Evolutionary conservation across 306 rosid species (phyloP).

Genomic region (Cicer cuneatum): DNA sequence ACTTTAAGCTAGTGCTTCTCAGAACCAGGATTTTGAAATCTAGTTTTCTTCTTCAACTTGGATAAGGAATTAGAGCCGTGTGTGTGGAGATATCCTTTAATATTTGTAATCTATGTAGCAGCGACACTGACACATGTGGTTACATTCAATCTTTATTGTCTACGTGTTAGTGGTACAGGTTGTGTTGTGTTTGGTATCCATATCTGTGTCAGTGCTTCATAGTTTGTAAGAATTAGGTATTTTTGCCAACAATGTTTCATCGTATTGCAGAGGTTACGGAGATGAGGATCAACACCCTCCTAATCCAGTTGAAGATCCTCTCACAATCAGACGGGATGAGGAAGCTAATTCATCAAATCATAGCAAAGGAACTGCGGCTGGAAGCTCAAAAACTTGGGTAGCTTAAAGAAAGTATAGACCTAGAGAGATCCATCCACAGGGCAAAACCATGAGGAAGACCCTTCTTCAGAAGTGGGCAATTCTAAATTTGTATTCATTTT

Average conservation of each 20-base stretch:
- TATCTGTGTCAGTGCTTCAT: no score
- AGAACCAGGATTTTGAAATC: not conserved
- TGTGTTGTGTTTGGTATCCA: no score
- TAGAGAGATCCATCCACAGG: constrained; percentile 21
- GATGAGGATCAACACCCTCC: constrained; percentile 52
- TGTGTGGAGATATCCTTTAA: constrained; percentile 1
- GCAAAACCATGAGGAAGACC: constrained; percentile 15
- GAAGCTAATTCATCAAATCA: constrained; percentile 53
- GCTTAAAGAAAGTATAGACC: constrained; percentile 32
- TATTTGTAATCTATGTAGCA: not conserved
- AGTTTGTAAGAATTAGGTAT: not conserved
- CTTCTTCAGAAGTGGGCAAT: constrained; percentile 18
- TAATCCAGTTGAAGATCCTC: constrained; percentile 50
- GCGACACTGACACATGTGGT: no score
- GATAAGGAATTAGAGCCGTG: not conserved
- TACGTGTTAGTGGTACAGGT: no score
- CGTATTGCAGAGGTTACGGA: constrained; percentile 67
- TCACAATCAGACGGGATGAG: constrained; percentile 53
- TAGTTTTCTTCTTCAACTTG: constrained; percentile 1
- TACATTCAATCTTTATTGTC: no score
- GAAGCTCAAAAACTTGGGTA: constrained; percentile 57
- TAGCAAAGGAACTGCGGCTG: constrained; percentile 50
- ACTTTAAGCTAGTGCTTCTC: constrained; percentile 19
- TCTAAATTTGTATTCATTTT: constrained; percentile 10
- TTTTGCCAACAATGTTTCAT: constrained; percentile 22